These are phyloP conservation scores for Royoungia palumana DNA, from an alignment of 768 basidiomycete genomes.

Conservation along the genomic window DNA sequence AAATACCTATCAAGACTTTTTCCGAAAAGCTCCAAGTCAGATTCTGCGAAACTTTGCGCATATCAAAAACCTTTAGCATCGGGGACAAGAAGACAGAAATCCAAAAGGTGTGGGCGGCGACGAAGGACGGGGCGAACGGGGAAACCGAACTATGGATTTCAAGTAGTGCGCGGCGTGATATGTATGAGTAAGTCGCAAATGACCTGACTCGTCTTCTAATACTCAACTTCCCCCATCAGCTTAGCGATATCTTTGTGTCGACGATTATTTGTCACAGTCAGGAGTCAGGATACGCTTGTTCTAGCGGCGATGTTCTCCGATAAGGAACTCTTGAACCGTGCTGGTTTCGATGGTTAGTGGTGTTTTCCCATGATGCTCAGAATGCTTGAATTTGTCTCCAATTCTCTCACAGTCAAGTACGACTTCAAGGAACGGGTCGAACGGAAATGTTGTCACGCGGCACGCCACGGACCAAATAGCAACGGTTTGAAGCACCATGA, in stretches of 20 bases:
- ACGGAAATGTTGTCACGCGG: too few relatives aligned
- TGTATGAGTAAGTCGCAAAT: constrained; percentile 72
- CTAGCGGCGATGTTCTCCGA: constrained; percentile 47
- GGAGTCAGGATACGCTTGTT: constrained; percentile 79
- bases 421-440: too few relatives aligned
- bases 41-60: constrained; percentile 56
- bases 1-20: constrained; percentile 57
- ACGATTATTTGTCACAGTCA: constrained; percentile 66
- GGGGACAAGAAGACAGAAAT: constrained; percentile 46
- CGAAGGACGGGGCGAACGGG: constrained; percentile 42
- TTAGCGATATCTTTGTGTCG: constrained; percentile 80
- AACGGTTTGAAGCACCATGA: too few relatives aligned
- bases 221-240: constrained; percentile 35
- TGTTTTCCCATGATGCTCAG: too few relatives aligned
- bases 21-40: constrained; percentile 63
- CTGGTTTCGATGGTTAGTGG: too few relatives aligned
- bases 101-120: constrained; percentile 68
- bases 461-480: too few relatives aligned
- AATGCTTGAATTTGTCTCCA: too few relatives aligned
- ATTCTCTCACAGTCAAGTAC: too few relatives aligned
- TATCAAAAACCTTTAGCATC: constrained; percentile 55
- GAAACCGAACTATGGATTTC: constrained; percentile 73
- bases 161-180: constrained; percentile 64
- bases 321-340: too few relatives aligned
- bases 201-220: neutral